phyloP scores from a whole-genome alignment of 495 filamentous ascomycete species.

The Cryomyces antarcticus region DNA sequence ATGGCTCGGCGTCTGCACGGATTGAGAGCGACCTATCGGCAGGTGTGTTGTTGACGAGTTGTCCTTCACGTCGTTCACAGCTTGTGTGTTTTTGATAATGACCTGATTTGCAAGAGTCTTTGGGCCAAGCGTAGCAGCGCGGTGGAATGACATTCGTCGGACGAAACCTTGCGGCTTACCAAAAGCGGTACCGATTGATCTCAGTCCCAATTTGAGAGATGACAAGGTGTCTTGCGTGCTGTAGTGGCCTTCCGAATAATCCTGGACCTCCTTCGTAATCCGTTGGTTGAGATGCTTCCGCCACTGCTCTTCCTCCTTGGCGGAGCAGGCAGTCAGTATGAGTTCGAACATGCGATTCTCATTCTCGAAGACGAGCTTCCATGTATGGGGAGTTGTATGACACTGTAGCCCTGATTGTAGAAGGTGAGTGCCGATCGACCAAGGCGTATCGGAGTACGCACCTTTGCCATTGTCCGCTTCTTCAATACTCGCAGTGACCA shows the following conservation, averaged over 20 bases:
- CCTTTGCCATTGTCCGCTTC: conserved; percentile 66
- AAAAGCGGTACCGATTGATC: conserved; percentile 52
- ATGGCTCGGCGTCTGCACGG: conserved; percentile 42
- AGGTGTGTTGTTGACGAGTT: conserved; percentile 18
- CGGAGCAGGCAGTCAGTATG: conserved; percentile 72
- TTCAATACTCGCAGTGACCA: conserved; percentile 47
- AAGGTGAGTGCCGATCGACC: not conserved
- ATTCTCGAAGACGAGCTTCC: conserved; percentile 80
- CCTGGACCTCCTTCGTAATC: conserved; percentile 18
- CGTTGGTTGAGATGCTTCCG: conserved; percentile 28
- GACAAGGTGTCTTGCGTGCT: conserved; percentile 32
- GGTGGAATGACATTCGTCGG: conserved; percentile 62
- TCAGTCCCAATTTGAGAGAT: conserved; percentile 44
- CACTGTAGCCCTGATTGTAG: conserved; percentile 53
- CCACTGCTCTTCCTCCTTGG: conserved; percentile 67
- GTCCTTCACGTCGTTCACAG: conserved; percentile 33
- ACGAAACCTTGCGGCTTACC: conserved; percentile 50
- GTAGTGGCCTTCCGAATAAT: conserved; percentile 24
- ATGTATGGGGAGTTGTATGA: conserved; percentile 66
- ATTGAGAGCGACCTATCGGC: conserved; percentile 45
- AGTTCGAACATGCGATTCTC: conserved; percentile 63
- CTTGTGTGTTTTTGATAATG: conserved; percentile 77
- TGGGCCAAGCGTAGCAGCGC: conserved; percentile 44
- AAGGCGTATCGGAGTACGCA: conserved; percentile 17
- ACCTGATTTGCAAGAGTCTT: conserved; percentile 46